Evolutionary conservation across 148 eudicot species (phyloP).

Genomic region (Rhododendron williamsianum): DNA sequence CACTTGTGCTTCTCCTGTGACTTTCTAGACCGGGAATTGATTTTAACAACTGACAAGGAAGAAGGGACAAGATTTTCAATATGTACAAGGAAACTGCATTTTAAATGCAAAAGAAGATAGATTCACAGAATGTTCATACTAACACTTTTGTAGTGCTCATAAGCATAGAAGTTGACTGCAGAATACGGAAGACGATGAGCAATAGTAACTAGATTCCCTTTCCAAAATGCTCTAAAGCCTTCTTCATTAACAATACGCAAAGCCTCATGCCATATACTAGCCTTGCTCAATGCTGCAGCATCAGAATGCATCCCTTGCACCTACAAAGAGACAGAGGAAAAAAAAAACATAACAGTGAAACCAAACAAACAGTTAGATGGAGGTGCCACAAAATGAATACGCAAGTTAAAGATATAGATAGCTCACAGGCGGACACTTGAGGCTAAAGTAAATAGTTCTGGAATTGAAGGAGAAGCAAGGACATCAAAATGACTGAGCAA

Average conservation of each 20-base stretch:
- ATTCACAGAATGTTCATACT: constrained; percentile 16
- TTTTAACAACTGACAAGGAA: constrained; percentile 40
- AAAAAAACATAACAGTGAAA: background rate
- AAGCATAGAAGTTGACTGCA: constrained; percentile 69
- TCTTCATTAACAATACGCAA: constrained; percentile 67
- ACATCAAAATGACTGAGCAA: background rate
- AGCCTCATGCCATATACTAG: constrained; percentile 74
- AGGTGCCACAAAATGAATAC: background rate
- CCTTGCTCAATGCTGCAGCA: constrained; percentile 51
- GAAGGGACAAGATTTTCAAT: background rate
- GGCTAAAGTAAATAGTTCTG: background rate
- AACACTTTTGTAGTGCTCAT: constrained; percentile 79
- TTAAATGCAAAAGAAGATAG: background rate
- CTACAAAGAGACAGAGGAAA: constrained; percentile 26
- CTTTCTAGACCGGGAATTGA: constrained; percentile 40
- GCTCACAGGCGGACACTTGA: background rate
- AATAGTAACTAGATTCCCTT: constrained; percentile 82
- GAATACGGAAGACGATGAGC: constrained; percentile 88
- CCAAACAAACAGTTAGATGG: background rate
- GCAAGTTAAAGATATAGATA: background rate
- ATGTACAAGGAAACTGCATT: background rate
- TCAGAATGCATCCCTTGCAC: constrained; percentile 88
- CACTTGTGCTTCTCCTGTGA: constrained; percentile 32
- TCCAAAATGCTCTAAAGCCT: constrained; percentile 89
- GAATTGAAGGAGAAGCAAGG: background rate